Conservation (phyloP, 2,329 filamentous ascomycete genomes). For the Pseudophaeomoniella oleicola region DNA sequence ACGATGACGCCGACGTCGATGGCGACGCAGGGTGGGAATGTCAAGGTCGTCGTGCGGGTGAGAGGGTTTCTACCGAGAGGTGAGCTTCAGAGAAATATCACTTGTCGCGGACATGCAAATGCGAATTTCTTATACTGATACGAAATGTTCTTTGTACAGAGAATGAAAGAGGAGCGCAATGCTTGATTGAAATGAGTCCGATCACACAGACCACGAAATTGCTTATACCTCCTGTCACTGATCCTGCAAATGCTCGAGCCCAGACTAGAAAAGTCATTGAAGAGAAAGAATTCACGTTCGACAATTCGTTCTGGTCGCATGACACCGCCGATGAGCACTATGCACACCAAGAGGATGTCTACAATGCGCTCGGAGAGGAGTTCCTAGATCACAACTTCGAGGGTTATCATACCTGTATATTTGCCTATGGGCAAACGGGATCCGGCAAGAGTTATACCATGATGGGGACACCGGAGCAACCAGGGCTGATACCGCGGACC, state of each 20-base stretch:
- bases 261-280: conserved; percentile 63
- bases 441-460: conserved; percentile 97
- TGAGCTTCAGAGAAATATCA: conserved; percentile 23
- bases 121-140: conserved; percentile 5
- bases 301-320: conserved; percentile 98
- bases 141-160: conserved; percentile 44
- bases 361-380: conserved; percentile 85
- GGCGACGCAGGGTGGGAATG: conserved; percentile 55
- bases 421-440: conserved; percentile 94
- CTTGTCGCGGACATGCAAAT: conserved; percentile 2
- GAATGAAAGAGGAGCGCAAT: conserved; percentile 63
- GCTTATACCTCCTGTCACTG: conserved; percentile 47
- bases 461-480: conserved; percentile 79
- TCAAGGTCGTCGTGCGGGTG: conserved; percentile 69
- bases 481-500: conserved; percentile 84
- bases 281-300: conserved; percentile 87
- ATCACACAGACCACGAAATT: conserved; percentile 72
- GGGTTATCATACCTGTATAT: conserved; percentile 98
- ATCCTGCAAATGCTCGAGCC: conserved; percentile 32
- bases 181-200: conserved; percentile 85
- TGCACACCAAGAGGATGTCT: conserved; percentile 82
- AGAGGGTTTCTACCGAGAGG: conserved; percentile 66
- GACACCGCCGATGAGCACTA: conserved; percentile 67
- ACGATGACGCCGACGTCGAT: conserved; percentile 16
- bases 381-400: conserved; percentile 99